Percentiles rank a stretch among this genome's conserved stretches.
Conservation (phyloP, 129 eudicot species). For the Artemisia annua region DNA sequence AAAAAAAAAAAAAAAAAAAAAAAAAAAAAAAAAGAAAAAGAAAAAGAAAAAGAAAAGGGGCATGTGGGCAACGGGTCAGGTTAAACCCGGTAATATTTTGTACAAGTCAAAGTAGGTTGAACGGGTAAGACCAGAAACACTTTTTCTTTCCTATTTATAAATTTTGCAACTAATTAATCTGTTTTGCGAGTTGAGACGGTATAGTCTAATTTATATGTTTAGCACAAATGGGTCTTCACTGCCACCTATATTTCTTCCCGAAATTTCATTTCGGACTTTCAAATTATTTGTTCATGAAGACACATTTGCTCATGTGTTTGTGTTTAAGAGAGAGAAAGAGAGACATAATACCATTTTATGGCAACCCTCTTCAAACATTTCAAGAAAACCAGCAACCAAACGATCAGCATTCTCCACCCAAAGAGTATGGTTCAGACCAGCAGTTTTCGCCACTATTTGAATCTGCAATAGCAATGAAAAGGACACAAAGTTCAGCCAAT, state of each 20-base stretch:
- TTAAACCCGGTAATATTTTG: neutral
- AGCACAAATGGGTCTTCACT: neutral
- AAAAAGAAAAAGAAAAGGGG: too few relatives aligned
- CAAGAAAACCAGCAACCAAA: slow-evolving; percentile 98
- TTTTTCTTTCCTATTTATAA: neutral
- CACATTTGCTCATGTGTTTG: neutral
- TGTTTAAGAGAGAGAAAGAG: slow-evolving; percentile 4
- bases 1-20: too few relatives aligned
- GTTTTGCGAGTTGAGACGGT: too few relatives aligned
- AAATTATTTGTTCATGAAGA: neutral
- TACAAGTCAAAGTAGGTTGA: neutral
- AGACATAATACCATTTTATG: slow-evolving; percentile 73
- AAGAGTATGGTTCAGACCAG: slow-evolving; percentile 59
- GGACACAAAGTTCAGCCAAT: slow-evolving; percentile 3
- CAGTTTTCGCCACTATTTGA: slow-evolving; percentile 77
- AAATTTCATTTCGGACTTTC: neutral
- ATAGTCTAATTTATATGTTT: too few relatives aligned
- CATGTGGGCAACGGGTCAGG: neutral
- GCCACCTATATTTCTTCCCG: neutral
- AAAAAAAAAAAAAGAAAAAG: too few relatives aligned
- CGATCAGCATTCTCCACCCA: slow-evolving; percentile 99
- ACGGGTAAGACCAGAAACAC: neutral
- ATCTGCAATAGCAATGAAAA: slow-evolving; percentile 45
- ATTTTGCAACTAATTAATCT: too few relatives aligned
- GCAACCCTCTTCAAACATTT: slow-evolving; percentile 98